Conservation (phyloP, 2,329 filamentous ascomycete genomes). For the Sporothrix protearum region DNA sequence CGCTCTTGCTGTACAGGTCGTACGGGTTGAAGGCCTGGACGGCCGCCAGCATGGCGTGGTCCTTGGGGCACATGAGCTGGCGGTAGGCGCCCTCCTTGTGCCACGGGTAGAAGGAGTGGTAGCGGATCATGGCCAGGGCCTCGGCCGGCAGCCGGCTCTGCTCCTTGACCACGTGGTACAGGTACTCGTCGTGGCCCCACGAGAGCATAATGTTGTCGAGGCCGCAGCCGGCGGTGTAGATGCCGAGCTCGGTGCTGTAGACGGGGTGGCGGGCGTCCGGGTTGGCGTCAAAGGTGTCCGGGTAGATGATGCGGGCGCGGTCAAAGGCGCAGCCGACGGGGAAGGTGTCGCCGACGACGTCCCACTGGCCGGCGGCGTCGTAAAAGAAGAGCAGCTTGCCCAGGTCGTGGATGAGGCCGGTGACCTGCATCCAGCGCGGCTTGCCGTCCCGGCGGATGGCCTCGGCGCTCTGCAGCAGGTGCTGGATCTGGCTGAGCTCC, state of each 20-base stretch:
- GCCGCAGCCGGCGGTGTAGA: conserved; percentile 75
- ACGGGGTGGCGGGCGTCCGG: conserved; percentile 68
- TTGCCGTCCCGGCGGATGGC: conserved; percentile 82
- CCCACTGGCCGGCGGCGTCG: conserved; percentile 85
- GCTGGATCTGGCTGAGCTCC: conserved; percentile 80
- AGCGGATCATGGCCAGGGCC: conserved; percentile 87
- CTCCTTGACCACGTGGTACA: conserved; percentile 82
- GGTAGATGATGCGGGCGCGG: conserved; percentile 69
- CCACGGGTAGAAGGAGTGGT: conserved; percentile 93
- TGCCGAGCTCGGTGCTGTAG: conserved; percentile 73
- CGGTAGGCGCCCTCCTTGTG: conserved; percentile 75
- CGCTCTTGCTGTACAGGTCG: conserved; percentile 87
- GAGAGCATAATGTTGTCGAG: conserved; percentile 84
- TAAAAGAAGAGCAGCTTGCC: conserved; percentile 79
- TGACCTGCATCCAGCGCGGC: conserved; percentile 77
- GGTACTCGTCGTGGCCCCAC: conserved; percentile 86
- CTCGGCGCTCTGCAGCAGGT: conserved; percentile 83
- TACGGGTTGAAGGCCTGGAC: conserved; percentile 88
- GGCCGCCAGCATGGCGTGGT: conserved; percentile 73
- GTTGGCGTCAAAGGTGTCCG: conserved; percentile 71
- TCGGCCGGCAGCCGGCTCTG: conserved; percentile 76
- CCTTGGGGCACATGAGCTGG: conserved; percentile 79
- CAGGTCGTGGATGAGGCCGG: conserved; percentile 73
- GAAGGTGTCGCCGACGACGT: conserved; percentile 85
- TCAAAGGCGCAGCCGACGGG: conserved; percentile 74